Evolutionary conservation across 2,329 filamentous ascomycete genomes (phyloP).

Genomic region (Fusarium globosum): DNA sequence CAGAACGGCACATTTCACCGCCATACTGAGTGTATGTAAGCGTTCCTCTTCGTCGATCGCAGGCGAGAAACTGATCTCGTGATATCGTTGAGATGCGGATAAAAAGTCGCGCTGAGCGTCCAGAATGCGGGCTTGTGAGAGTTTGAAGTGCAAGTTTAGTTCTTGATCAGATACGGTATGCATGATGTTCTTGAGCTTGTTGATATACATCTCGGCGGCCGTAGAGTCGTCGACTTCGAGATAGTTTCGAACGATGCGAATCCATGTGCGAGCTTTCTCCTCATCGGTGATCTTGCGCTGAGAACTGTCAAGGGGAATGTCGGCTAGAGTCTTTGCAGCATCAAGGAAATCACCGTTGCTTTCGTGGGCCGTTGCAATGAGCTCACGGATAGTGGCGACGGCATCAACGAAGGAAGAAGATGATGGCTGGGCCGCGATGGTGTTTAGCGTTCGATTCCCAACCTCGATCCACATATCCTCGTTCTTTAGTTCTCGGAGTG

Average conservation of each 20-base stretch:
- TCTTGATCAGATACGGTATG: conserved; percentile 79
- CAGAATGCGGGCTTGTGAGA: conserved; percentile 91
- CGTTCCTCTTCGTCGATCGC: conserved; percentile 89
- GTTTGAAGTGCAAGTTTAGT: conserved; percentile 84
- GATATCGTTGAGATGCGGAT: conserved; percentile 87
- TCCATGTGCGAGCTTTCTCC: conserved; percentile 87
- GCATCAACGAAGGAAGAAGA: conserved; percentile 85
- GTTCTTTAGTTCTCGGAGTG: conserved; percentile 70
- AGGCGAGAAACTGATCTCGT: conserved; percentile 82
- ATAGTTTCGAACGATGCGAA: conserved; percentile 93
- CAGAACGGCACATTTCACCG: conserved; percentile 91
- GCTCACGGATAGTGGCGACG: conserved; percentile 79
- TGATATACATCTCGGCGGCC: conserved; percentile 85
- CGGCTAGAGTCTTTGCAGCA: conserved; percentile 81
- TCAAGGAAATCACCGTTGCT: conserved; percentile 80
- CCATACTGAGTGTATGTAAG: conserved; percentile 83
- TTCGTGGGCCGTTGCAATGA: conserved; percentile 87
- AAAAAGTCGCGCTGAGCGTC: conserved; percentile 92
- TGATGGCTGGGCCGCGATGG: conserved; percentile 70
- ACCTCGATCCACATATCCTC: conserved; percentile 78
- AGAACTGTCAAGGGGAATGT: conserved; percentile 88
- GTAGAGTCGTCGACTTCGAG: conserved; percentile 94
- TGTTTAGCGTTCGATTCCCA: conserved; percentile 76
- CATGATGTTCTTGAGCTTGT: conserved; percentile 95
- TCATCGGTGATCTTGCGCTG: conserved; percentile 85